Conservation (phyloP, 1,284 basidiomycete genomes). For the Sanghuangporus baumii region DNA sequence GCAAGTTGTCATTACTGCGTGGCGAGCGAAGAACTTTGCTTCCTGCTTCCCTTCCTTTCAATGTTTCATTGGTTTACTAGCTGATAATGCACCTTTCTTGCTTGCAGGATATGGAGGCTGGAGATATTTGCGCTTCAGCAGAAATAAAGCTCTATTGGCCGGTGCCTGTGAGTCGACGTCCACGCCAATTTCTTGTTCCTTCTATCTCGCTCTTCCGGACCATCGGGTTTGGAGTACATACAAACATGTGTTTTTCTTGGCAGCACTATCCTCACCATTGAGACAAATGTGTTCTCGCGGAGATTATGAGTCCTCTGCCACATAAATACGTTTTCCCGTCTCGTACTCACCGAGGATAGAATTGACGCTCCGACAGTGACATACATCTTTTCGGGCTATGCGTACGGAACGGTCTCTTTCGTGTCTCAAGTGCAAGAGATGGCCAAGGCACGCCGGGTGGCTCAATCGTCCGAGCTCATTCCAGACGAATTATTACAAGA, state of each 20-base stretch:
- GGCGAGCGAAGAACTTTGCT: not conserved
- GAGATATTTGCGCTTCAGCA: not conserved
- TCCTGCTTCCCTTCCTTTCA: not conserved
- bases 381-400: not conserved
- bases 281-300: too few relatives aligned
- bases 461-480: not conserved
- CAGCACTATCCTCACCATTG: too few relatives aligned
- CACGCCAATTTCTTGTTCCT: not conserved
- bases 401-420: not conserved
- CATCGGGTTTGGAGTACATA: not conserved
- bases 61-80: not conserved
- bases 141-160: not conserved
- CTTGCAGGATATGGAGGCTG: not conserved
- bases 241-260: too few relatives aligned
- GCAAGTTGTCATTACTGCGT: too few relatives aligned
- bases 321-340: not conserved
- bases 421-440: not conserved
- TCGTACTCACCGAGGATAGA: not conserved
- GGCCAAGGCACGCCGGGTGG: not conserved
- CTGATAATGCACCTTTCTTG: not conserved
- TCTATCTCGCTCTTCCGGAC: not conserved
- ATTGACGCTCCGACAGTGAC: not conserved
- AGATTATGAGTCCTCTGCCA: not conserved
- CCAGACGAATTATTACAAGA: not conserved
- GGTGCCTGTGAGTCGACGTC: not conserved